Evolutionary conservation across 768 basidiomycete species (phyloP).

Genomic region (Mycena pura): DNA sequence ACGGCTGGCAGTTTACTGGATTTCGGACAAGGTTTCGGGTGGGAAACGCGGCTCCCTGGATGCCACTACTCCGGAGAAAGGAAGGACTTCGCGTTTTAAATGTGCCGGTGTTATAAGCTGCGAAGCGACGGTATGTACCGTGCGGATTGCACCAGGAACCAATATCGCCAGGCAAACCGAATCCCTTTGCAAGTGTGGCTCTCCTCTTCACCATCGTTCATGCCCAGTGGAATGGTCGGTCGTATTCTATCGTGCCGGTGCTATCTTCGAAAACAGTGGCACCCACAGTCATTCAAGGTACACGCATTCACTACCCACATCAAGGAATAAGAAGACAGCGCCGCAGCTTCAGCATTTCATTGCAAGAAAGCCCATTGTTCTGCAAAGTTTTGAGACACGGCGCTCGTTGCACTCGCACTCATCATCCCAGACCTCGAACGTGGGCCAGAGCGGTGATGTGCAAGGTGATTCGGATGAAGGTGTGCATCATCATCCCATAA

Average conservation of each 20-base stretch:
- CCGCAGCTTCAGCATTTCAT: neutral
- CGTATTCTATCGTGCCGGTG: neutral
- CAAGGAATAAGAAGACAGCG: neutral
- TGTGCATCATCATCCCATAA: too few relatives aligned
- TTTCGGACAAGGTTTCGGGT: neutral
- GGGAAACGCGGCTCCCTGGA: neutral
- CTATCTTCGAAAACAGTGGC: slow-evolving; percentile 1
- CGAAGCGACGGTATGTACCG: neutral
- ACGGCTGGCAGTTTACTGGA: neutral
- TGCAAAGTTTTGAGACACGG: too few relatives aligned
- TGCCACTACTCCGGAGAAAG: neutral
- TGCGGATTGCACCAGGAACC: neutral
- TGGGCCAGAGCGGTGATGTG: too few relatives aligned
- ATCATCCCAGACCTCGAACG: too few relatives aligned
- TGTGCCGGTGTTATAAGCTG: neutral
- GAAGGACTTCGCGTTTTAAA: neutral
- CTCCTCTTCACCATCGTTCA: neutral
- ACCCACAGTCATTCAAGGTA: neutral
- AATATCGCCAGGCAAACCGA: neutral
- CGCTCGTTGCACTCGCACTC: too few relatives aligned
- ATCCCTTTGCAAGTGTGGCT: neutral
- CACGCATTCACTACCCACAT: neutral
- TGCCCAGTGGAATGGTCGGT: slow-evolving; percentile 7
- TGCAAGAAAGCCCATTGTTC: neutral
- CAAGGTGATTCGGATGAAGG: too few relatives aligned